Evolutionary conservation across 768 basidiomycete species (phyloP).

Genomic region (Boletus tylopilopsis): DNA sequence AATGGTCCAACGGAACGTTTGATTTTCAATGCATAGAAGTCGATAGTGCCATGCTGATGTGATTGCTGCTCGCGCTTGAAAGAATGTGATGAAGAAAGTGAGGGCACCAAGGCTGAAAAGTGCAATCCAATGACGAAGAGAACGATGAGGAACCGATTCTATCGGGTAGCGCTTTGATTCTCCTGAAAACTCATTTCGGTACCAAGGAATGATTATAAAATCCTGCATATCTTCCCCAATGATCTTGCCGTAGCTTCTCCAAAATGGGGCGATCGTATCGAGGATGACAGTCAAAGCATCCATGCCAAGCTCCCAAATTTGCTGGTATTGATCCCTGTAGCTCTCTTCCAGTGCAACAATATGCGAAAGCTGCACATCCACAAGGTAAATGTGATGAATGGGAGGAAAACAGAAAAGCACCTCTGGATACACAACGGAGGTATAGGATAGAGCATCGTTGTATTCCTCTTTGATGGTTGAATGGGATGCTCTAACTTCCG

Average conservation of each 20-base stretch:
- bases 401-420: constrained; percentile 34
- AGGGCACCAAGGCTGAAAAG: constrained; percentile 49
- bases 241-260: constrained; percentile 78
- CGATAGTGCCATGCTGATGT: constrained; percentile 51
- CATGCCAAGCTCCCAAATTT: constrained; percentile 79
- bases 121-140: constrained; percentile 65
- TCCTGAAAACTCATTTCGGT: constrained; percentile 81
- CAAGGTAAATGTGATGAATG: constrained; percentile 1
- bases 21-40: constrained; percentile 54
- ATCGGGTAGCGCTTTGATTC: constrained; percentile 67
- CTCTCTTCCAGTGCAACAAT: constrained; percentile 73
- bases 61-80: constrained; percentile 58
- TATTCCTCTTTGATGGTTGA: constrained; percentile 58
- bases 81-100: constrained; percentile 45
- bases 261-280: constrained; percentile 74
- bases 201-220: constrained; percentile 78
- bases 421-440: constrained; percentile 77
- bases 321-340: constrained; percentile 76
- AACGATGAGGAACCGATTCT: constrained; percentile 53
- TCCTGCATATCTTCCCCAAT: constrained; percentile 78
- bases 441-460: constrained; percentile 60
- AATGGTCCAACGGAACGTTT: constrained; percentile 58
- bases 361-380: constrained; percentile 51
- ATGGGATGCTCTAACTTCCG: constrained; percentile 53
- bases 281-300: constrained; percentile 71